These are phyloP conservation scores for Aspergillus taichungensis DNA, from an alignment of 495 filamentous ascomycete genomes.

Conservation along the genomic window DNA sequence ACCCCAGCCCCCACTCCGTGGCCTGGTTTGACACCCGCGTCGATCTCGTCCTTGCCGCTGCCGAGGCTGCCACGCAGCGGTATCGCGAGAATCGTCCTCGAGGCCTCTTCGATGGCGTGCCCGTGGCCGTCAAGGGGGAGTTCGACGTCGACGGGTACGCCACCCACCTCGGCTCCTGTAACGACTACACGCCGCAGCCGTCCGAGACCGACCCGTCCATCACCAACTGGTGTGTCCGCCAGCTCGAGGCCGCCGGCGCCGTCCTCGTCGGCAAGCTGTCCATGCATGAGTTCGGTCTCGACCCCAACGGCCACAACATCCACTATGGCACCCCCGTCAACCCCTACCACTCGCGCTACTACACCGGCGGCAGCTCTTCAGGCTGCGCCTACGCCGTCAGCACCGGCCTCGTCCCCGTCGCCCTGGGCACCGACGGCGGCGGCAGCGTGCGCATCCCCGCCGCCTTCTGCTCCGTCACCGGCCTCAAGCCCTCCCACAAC, in stretches of 20 bases:
- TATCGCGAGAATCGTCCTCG: constrained; percentile 54
- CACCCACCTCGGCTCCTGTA: constrained; percentile 36
- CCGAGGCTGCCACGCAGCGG: constrained; percentile 57
- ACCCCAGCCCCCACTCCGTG: constrained; percentile 47
- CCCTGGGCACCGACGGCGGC: constrained; percentile 75
- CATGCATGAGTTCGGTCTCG: constrained; percentile 82
- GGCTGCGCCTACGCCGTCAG: constrained; percentile 69
- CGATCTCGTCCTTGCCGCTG: constrained; percentile 53
- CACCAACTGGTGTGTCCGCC: constrained; percentile 59
- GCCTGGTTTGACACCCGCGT: constrained; percentile 55
- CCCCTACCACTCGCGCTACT: constrained; percentile 68
- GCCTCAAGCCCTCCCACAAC: constrained; percentile 73
- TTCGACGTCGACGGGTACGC: constrained; percentile 63
- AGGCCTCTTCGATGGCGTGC: constrained; percentile 69
- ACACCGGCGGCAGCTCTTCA: constrained; percentile 79
- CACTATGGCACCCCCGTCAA: constrained; percentile 71
- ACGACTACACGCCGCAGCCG: constrained; percentile 27
- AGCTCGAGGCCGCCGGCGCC: constrained; percentile 66
- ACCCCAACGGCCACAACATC: constrained; percentile 74
- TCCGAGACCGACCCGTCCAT: constrained; percentile 50
- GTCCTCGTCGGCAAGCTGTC: constrained; percentile 74
- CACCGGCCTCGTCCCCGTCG: constrained; percentile 67
- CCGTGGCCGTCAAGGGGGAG: constrained; percentile 78
- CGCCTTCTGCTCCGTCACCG: constrained; percentile 74
- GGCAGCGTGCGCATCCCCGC: constrained; percentile 75